Evolutionary conservation across 768 basidiomycete genomes (phyloP).

Genomic region (Tulasnella sp.): DNA sequence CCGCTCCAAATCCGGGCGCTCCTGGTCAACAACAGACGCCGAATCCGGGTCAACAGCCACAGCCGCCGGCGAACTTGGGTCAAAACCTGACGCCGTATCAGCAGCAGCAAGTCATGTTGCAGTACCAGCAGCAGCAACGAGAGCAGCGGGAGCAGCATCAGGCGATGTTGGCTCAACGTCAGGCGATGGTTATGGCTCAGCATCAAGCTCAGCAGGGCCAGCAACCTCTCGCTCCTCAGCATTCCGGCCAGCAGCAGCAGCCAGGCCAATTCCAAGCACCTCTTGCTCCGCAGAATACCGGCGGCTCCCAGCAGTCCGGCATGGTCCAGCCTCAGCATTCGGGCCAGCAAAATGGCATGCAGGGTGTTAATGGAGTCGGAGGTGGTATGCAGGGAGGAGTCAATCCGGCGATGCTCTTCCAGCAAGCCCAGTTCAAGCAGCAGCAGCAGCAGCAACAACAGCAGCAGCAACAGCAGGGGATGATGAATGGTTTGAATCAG

Average conservation of each 20-base stretch:
- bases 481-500: conserved; percentile 1
- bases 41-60: background rate
- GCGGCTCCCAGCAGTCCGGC: background rate
- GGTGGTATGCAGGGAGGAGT: background rate
- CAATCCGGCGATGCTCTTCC: conserved; percentile 9
- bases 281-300: background rate
- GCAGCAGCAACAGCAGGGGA: conserved; percentile 11
- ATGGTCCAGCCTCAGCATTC: conserved; percentile 10
- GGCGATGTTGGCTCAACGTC: conserved; percentile 18
- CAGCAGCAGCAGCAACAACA: conserved; percentile 25
- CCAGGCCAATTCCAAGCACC: conserved; percentile 1
- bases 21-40: background rate
- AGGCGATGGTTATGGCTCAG: background rate
- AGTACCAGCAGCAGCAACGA: conserved; percentile 29
- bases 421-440: conserved; percentile 1
- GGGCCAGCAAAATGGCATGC: conserved; percentile 8
- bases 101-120: conserved; percentile 24
- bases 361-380: background rate
- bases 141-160: conserved; percentile 27
- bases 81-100: conserved; percentile 25
- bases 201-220: conserved; percentile 30
- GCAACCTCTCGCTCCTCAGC: conserved; percentile 13
- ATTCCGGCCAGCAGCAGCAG: conserved; percentile 23
- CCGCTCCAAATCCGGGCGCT: background rate
- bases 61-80: background rate